A percentile compares a stretch with the other conserved stretches of the same genome.
These are phyloP conservation scores for Russula dissimulans DNA, from an alignment of 768 basidiomycete species.

Conservation along the genomic window DNA sequence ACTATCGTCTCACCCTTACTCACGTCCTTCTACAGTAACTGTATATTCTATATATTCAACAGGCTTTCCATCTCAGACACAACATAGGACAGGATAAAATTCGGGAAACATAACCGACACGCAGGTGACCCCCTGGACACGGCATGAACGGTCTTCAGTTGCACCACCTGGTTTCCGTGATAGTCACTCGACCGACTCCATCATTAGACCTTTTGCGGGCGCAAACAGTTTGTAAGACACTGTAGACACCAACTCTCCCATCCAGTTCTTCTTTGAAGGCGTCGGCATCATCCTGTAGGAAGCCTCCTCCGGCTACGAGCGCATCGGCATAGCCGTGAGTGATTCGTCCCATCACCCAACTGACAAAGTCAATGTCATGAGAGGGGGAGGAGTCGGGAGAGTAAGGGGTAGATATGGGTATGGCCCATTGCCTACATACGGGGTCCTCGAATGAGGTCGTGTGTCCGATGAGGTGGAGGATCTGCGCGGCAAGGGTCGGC, in stretches of 20 bases:
- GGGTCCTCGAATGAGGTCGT: slow-evolving; percentile 5
- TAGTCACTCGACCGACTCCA: background rate
- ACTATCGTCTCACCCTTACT: no score
- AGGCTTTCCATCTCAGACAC: no score
- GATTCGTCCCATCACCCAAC: slow-evolving; percentile 1
- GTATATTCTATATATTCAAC: no score
- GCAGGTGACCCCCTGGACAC: no score
- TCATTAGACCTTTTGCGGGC: slow-evolving; percentile 4
- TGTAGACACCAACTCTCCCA: background rate
- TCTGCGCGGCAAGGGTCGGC: slow-evolving; percentile 5
- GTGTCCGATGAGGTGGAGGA: slow-evolving; percentile 2
- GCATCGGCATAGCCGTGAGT: slow-evolving; percentile 4
- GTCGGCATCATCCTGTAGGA: background rate
- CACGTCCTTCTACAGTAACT: no score
- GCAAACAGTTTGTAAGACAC: slow-evolving; percentile 14
- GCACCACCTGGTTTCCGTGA: background rate
- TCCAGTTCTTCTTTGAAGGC: slow-evolving; percentile 10
- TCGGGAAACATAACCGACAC: no score
- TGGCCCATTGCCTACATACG: slow-evolving; percentile 8
- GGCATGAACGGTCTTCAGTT: background rate
- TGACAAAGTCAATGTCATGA: background rate
- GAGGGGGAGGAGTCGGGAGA: background rate
- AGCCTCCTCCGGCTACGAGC: background rate
- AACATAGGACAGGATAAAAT: no score
- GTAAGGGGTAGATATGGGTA: slow-evolving; percentile 11